A percentile compares a stretch with the other conserved stretches of the same genome.
phyloP scores from a whole-genome alignment of 495 filamentous ascomycete genomes.

The Evansstolkia leycettana region DNA sequence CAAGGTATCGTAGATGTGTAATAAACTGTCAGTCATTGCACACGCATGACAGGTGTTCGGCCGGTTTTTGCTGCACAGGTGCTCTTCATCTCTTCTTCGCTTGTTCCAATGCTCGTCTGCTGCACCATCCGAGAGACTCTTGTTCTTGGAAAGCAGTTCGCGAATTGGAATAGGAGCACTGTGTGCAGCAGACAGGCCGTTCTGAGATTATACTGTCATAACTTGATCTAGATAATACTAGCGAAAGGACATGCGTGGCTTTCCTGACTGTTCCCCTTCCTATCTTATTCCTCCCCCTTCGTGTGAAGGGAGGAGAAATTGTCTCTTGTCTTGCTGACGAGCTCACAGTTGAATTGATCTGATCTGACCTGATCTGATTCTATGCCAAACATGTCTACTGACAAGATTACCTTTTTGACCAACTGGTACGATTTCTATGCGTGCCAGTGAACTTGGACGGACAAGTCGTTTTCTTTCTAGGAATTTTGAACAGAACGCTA shows the following conservation, averaged over 20 bases:
- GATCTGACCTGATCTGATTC: too few relatives aligned
- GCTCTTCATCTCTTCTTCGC: too few relatives aligned
- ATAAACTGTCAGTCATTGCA: constrained; percentile 36
- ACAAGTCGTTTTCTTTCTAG: too few relatives aligned
- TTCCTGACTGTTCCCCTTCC: constrained; percentile 37
- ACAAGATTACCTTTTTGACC: constrained; percentile 65
- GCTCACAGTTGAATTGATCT: constrained; percentile 27
- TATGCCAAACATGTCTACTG: constrained; percentile 46
- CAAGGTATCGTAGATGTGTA: constrained; percentile 48
- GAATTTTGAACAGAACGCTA: too few relatives aligned
- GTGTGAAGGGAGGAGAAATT: too few relatives aligned
- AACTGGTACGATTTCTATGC: constrained; percentile 42
- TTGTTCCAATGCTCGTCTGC: too few relatives aligned
- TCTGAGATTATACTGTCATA: constrained; percentile 60
- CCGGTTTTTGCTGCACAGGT: constrained; percentile 3
- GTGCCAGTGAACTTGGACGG: too few relatives aligned
- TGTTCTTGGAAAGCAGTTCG: too few relatives aligned
- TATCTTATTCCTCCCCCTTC: too few relatives aligned
- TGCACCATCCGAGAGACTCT: too few relatives aligned
- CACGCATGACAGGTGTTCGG: constrained; percentile 51
- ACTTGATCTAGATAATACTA: constrained; percentile 82
- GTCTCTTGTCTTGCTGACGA: constrained; percentile 11
- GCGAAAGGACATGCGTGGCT: constrained; percentile 65
- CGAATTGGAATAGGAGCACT: too few relatives aligned
- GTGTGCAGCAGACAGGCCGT: constrained; percentile 16